Evolutionary conservation across 306 rosid genomes (phyloP).

Genomic region (Prinsepia uniflora): DNA sequence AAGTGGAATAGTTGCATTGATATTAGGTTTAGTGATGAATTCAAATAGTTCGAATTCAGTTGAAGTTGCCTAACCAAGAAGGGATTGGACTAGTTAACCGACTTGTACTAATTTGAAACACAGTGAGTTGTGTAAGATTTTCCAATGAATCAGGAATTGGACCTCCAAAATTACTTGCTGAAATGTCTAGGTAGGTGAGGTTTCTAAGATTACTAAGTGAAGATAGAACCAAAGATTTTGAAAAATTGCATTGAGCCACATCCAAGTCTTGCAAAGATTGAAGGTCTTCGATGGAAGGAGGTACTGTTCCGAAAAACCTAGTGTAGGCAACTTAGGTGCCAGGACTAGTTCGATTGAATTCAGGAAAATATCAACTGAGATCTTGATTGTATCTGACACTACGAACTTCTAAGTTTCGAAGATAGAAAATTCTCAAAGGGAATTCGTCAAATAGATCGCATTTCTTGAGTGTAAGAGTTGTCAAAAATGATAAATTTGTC

Average conservation of each 20-base stretch:
- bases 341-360: background rate
- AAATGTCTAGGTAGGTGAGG: constrained; percentile 6
- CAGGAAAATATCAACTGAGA: constrained; percentile 4
- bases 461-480: background rate
- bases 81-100: constrained; percentile 6
- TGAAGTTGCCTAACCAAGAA: constrained; percentile 6
- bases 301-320: background rate
- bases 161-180: background rate
- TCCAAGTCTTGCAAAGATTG: background rate
- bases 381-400: background rate
- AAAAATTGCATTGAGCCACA: background rate
- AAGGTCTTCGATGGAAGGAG: constrained; percentile 15
- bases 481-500: background rate
- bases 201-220: constrained; percentile 11
- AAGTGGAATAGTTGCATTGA: background rate
- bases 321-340: background rate
- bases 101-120: background rate
- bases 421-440: background rate
- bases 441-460: background rate
- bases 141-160: constrained; percentile 5
- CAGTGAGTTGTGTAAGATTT: constrained; percentile 8
- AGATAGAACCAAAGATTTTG: constrained; percentile 5
- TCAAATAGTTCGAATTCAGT: background rate
- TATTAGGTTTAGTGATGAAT: background rate
- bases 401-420: background rate